Conservation (phyloP, 2,329 filamentous ascomycete species). For the Hymenotorrendiella dingleyae region DNA sequence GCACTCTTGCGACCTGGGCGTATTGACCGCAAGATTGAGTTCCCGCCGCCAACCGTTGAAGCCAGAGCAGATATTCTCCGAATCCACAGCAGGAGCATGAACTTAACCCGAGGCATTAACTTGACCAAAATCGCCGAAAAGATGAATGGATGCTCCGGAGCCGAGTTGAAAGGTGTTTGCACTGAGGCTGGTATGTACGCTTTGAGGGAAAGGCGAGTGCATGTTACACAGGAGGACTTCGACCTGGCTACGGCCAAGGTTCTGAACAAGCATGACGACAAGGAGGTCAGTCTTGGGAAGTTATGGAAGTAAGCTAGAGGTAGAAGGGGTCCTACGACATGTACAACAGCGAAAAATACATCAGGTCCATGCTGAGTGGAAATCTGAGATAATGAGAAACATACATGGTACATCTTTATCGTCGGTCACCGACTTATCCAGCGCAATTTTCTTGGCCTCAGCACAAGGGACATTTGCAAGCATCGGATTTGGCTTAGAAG, state of each 20-base stretch:
- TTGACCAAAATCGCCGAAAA: slow-evolving; percentile 98
- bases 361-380: not conserved
- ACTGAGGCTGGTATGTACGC: slow-evolving; percentile 99
- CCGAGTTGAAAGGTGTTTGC: slow-evolving; percentile 97
- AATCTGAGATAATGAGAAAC: not conserved
- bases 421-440: not conserved
- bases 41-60: slow-evolving; percentile 93
- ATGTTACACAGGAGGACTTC: slow-evolving; percentile 98
- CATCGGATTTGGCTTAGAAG: no score
- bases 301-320: slow-evolving; percentile 61
- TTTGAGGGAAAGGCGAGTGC: slow-evolving; percentile 86
- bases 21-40: slow-evolving; percentile 98
- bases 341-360: slow-evolving; percentile 23
- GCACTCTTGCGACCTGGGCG: slow-evolving; percentile 91
- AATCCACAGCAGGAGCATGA: slow-evolving; percentile 98
- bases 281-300: slow-evolving; percentile 87
- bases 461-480: no score
- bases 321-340: slow-evolving; percentile 13
- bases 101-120: slow-evolving; percentile 94
- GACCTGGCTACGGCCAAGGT: slow-evolving; percentile 98
- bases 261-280: slow-evolving; percentile 98
- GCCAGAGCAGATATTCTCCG: slow-evolving; percentile 94
- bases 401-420: not conserved
- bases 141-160: slow-evolving; percentile 98
- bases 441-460: not conserved